These are phyloP conservation scores for Ophiostoma perfectum DNA, from an alignment of 2,329 filamentous ascomycete genomes.

Conservation along the genomic window DNA sequence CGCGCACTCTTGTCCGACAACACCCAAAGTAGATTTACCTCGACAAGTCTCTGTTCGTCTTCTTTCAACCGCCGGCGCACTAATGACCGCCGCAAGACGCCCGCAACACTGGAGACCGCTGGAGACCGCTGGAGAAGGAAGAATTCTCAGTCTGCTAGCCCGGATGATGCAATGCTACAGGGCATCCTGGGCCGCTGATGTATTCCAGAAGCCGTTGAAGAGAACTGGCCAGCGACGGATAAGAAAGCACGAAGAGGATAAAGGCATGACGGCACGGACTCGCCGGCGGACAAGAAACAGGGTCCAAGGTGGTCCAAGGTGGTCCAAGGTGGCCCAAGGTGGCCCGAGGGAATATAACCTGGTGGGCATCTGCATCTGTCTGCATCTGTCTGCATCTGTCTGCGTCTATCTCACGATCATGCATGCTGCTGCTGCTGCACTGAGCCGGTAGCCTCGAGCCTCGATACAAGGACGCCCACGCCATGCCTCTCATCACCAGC, in stretches of 20 bases:
- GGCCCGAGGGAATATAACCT: no score
- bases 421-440: background rate
- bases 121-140: background rate
- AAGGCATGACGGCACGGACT: slow-evolving; percentile 4
- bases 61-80: slow-evolving; percentile 5
- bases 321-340: no score
- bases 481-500: slow-evolving; percentile 12
- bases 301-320: background rate
- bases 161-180: slow-evolving; percentile 5
- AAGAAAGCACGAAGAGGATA: background rate
- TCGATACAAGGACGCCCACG: background rate
- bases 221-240: background rate
- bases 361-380: no score
- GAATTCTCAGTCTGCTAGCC: slow-evolving; percentile 4
- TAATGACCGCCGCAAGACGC: slow-evolving; percentile 5
- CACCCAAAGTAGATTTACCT: background rate
- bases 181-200: slow-evolving; percentile 2
- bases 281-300: background rate
- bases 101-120: background rate
- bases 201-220: background rate
- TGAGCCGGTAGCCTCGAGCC: background rate
- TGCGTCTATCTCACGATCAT: slow-evolving; percentile 2
- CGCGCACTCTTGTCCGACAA: background rate
- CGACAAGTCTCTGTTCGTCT: background rate
- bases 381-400: background rate